A percentile compares a stretch with the other conserved stretches of the same genome.
phyloP scores from a whole-genome alignment of 306 rosid species.

The Quercus agrifolia region DNA sequence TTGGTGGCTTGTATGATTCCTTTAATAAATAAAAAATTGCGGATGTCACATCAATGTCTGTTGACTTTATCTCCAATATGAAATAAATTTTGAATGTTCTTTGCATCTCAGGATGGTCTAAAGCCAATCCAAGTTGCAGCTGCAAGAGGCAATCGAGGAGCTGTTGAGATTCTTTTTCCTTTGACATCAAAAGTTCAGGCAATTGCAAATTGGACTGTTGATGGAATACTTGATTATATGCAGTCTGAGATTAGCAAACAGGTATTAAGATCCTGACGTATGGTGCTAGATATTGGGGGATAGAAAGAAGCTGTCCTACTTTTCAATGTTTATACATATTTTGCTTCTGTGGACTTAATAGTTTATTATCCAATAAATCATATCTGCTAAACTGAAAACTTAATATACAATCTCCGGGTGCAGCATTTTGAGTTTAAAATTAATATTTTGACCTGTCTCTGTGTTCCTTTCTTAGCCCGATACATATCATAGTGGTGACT shows the following conservation, averaged over 20 bases:
- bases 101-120: conserved; percentile 68
- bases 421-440: background rate
- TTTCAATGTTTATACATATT: background rate
- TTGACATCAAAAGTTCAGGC: conserved; percentile 60
- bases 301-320: conserved; percentile 2
- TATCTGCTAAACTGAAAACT: background rate
- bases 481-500: background rate
- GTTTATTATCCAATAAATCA: background rate
- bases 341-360: background rate
- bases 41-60: background rate
- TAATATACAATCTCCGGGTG: background rate
- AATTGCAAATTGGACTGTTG: conserved; percentile 75
- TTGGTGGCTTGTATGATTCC: background rate
- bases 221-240: conserved; percentile 60
- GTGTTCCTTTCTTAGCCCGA: background rate
- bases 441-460: background rate
- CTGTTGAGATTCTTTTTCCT: conserved; percentile 73
- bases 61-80: conserved; percentile 14
- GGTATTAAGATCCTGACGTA: conserved; percentile 40
- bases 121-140: conserved; percentile 87
- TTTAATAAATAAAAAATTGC: background rate
- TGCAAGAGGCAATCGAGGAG: conserved; percentile 58
- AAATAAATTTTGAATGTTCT: conserved; percentile 13
- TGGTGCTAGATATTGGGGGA: background rate
- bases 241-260: conserved; percentile 60